These are phyloP conservation scores for Chaetomiaceae sp. DNA, from an alignment of 2,329 filamentous ascomycete genomes.

Conservation along the genomic window DNA sequence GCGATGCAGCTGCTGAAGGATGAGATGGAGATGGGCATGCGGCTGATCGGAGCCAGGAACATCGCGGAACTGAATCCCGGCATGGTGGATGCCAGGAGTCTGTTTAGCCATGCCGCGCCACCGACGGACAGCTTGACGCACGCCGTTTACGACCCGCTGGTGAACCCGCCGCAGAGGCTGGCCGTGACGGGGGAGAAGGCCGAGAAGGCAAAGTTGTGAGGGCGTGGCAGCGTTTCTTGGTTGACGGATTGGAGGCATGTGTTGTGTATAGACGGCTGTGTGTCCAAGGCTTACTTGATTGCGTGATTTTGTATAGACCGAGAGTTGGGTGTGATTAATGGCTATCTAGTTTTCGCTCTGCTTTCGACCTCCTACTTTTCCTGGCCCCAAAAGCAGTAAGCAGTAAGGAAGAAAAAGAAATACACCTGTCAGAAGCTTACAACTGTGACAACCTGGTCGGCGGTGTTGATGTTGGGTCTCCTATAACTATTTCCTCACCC, in stretches of 20 bases:
- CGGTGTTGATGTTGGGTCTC: too few relatives aligned
- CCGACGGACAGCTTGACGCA: constrained; percentile 46
- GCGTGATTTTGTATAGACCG: neutral
- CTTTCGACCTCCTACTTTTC: too few relatives aligned
- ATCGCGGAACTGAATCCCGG: constrained; percentile 75
- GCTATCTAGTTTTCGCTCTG: too few relatives aligned
- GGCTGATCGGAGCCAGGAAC: constrained; percentile 74
- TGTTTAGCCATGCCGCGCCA: constrained; percentile 51
- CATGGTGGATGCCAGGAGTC: constrained; percentile 71
- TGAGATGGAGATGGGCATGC: constrained; percentile 99
- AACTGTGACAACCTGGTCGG: too few relatives aligned
- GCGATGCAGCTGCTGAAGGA: constrained; percentile 92
- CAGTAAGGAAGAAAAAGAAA: too few relatives aligned
- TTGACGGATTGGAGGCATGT: too few relatives aligned
- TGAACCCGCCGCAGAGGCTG: constrained; percentile 48
- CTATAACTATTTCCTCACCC: too few relatives aligned
- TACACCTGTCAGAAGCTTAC: too few relatives aligned
- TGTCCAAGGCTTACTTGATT: neutral
- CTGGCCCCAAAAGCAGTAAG: too few relatives aligned
- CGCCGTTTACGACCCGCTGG: constrained; percentile 52
- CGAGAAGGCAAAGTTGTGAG: constrained; percentile 45
- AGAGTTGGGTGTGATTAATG: too few relatives aligned
- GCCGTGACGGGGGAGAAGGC: constrained; percentile 27
- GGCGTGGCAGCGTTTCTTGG: neutral
- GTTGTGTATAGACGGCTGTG: constrained; percentile 2